Percentiles rank a stretch among this genome's conserved stretches.
Conservation (phyloP, 2,329 filamentous ascomycete species). For the Ophiostoma fasciatum region DNA sequence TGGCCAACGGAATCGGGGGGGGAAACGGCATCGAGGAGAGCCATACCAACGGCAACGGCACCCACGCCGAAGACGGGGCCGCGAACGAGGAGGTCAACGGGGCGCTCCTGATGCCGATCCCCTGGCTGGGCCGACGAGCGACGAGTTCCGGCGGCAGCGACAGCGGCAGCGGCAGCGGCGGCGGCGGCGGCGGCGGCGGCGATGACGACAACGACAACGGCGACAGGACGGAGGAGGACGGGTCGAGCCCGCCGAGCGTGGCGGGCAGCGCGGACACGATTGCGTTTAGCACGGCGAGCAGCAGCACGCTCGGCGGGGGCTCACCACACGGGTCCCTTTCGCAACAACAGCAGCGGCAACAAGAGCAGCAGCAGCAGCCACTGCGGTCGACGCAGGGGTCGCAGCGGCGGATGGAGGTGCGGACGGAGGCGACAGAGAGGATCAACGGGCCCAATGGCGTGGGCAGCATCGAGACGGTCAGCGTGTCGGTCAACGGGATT, state of each 20-base stretch:
- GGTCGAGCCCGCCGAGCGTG: conserved; percentile 10
- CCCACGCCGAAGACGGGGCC: too few relatives aligned
- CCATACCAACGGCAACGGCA: too few relatives aligned
- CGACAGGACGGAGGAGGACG: conserved; percentile 8
- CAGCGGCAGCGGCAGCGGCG: conserved; percentile 2
- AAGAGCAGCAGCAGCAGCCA: conserved; percentile 13
- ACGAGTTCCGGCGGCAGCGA: background rate
- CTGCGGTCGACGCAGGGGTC: conserved; percentile 11
- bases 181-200: conserved; percentile 8
- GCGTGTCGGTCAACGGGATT: conserved; percentile 58
- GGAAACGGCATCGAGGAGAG: too few relatives aligned
- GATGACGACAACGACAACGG: conserved; percentile 11
- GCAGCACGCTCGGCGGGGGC: conserved; percentile 6
- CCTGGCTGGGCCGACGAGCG: conserved; percentile 50
- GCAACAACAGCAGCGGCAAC: conserved; percentile 9
- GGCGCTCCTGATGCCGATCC: conserved; percentile 82
- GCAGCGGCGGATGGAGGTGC: conserved; percentile 33
- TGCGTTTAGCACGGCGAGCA: conserved; percentile 4
- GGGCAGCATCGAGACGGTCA: conserved; percentile 68
- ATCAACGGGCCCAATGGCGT: conserved; percentile 69
- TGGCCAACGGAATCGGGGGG: conserved; percentile 17
- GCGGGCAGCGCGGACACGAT: conserved; percentile 8
- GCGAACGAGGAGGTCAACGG: conserved; percentile 57
- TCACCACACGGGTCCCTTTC: background rate
- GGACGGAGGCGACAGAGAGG: conserved; percentile 63